Conservation (phyloP, 352 stramenopile genomes). For the Elongisporangium undulatum region DNA sequence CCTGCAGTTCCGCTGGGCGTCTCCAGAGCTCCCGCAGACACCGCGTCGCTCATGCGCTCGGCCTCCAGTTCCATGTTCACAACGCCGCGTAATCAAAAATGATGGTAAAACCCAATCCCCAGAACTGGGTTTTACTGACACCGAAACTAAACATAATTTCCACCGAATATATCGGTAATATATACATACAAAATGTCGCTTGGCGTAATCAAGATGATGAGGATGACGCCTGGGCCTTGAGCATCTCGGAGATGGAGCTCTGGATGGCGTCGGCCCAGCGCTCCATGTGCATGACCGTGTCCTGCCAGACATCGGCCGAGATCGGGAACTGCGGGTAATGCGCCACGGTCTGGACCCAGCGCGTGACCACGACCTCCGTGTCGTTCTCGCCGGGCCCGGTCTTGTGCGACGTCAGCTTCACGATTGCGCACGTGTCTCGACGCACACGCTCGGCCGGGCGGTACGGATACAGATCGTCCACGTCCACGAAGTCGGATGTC, state of each 20-base stretch:
- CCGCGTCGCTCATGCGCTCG: no score
- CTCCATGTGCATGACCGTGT: slow-evolving; percentile 28
- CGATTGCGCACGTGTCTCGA: slow-evolving; percentile 21
- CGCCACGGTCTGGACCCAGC: slow-evolving; percentile 25
- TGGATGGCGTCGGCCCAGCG: slow-evolving; percentile 30
- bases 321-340: slow-evolving; percentile 21
- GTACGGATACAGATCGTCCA: slow-evolving; percentile 31
- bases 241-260: slow-evolving; percentile 1
- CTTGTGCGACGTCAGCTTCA: slow-evolving; percentile 6
- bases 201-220: slow-evolving; percentile 9
- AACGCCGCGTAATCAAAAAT: not conserved
- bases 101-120: slow-evolving; percentile 1
- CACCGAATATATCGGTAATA: not conserved
- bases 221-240: not conserved
- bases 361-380: slow-evolving; percentile 24
- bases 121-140: not conserved
- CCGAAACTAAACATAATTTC: not conserved
- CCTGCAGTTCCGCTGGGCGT: not conserved
- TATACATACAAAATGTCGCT: not conserved
- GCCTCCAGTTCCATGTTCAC: not conserved
- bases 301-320: slow-evolving; percentile 16
- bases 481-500: slow-evolving; percentile 29
- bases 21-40: not conserved
- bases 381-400: slow-evolving; percentile 10
- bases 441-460: slow-evolving; percentile 18